Evolutionary conservation across 2,329 filamentous ascomycete genomes (phyloP).

Genomic region (Pyrenochaeta sp.): DNA sequence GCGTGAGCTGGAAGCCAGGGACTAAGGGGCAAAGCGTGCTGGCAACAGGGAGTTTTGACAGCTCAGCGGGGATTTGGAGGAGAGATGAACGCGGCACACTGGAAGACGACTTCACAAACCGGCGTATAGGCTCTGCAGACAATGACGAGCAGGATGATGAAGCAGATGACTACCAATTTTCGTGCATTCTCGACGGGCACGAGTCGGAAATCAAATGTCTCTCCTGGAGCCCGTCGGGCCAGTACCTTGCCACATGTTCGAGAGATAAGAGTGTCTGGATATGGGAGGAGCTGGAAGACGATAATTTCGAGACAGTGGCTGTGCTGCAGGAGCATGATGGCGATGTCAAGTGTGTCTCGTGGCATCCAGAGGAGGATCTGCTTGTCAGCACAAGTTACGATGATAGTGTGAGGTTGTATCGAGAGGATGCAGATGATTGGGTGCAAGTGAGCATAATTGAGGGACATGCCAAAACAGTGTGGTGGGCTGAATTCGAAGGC

Average conservation of each 20-base stretch:
- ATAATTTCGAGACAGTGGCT: constrained; percentile 96
- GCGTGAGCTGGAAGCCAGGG: constrained; percentile 85
- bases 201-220: constrained; percentile 91
- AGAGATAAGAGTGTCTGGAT: constrained; percentile 97
- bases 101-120: constrained; percentile 36
- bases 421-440: constrained; percentile 94
- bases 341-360: constrained; percentile 92
- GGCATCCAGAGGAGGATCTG: constrained; percentile 83
- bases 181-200: constrained; percentile 90
- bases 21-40: constrained; percentile 71
- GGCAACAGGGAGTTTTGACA: constrained; percentile 93
- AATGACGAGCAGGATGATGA: constrained; percentile 63
- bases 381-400: constrained; percentile 95
- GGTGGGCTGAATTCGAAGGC: constrained; percentile 77
- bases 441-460: constrained; percentile 83
- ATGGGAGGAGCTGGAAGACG: constrained; percentile 95
- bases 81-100: constrained; percentile 71
- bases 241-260: constrained; percentile 86
- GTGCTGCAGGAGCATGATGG: constrained; percentile 94
- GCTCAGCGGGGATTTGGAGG: constrained; percentile 75
- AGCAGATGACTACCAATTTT: constrained; percentile 89
- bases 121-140: constrained; percentile 33
- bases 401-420: constrained; percentile 86
- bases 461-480: constrained; percentile 86
- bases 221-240: constrained; percentile 75